These are phyloP conservation scores for Cercospora berteroae DNA, from an alignment of 2,329 filamentous ascomycete species.

Conservation along the genomic window DNA sequence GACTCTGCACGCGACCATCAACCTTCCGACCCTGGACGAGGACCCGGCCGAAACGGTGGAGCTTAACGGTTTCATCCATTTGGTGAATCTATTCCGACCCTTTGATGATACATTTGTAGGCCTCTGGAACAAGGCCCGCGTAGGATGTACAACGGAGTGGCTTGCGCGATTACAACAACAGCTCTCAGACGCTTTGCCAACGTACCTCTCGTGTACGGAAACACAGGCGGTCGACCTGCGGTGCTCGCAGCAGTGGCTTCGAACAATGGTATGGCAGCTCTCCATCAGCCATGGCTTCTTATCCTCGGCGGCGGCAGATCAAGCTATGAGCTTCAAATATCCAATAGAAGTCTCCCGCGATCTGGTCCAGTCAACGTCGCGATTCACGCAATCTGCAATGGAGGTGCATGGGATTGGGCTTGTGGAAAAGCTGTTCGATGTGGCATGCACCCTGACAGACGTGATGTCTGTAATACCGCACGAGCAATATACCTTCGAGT, in stretches of 20 bases:
- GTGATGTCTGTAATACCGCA: conserved; percentile 64
- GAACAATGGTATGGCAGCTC: conserved; percentile 70
- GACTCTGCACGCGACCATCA: conserved; percentile 59
- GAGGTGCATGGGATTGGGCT: conserved; percentile 73
- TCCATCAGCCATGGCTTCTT: conserved; percentile 65
- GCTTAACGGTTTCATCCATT: conserved; percentile 58
- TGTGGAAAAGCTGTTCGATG: conserved; percentile 78
- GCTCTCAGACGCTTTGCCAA: conserved; percentile 53
- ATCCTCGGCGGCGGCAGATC: conserved; percentile 57
- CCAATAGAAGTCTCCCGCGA: conserved; percentile 62
- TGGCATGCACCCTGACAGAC: conserved; percentile 70
- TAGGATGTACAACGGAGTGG: conserved; percentile 48
- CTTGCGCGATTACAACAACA: conserved; percentile 51
- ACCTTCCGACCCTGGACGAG: conserved; percentile 51
- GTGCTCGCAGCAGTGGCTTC: conserved; percentile 69
- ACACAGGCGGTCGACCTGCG: conserved; percentile 68
- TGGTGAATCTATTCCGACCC: conserved; percentile 61
- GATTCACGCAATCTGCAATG: conserved; percentile 69
- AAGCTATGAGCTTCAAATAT: conserved; percentile 61
- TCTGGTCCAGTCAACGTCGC: conserved; percentile 61
- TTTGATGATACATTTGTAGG: conserved; percentile 64
- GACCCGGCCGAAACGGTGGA: conserved; percentile 55
- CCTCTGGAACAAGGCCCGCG: conserved; percentile 60
- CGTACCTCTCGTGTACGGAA: conserved; percentile 59
- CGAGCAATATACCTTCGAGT: conserved; percentile 56